A percentile compares a stretch with the other conserved stretches of the same genome.
Evolutionary conservation across 2,329 filamentous ascomycete species (phyloP).

Genomic region (Allantophomopsis cytisporea): DNA sequence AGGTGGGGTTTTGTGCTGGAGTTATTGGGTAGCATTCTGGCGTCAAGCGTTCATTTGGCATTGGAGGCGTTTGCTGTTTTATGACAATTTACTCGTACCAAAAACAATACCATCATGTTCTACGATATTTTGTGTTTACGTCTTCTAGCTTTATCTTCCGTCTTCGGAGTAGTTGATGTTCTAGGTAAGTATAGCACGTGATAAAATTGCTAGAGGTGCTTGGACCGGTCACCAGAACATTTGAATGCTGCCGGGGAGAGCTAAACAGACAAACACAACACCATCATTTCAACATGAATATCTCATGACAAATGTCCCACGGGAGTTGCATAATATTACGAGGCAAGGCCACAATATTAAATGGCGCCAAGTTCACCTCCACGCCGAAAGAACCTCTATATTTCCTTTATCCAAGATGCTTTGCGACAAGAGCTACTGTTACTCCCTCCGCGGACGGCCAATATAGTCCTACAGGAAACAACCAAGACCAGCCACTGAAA

Average conservation of each 20-base stretch:
- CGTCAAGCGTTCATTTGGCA: background rate
- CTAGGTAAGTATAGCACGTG: no score
- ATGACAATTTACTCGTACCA: no score
- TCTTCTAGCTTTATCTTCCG: background rate
- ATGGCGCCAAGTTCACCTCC: constrained; percentile 21
- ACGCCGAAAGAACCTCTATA: constrained; percentile 26
- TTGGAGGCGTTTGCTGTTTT: no score
- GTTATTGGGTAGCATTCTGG: background rate
- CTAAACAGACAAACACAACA: no score
- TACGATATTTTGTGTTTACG: background rate
- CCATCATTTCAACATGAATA: background rate
- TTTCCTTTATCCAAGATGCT: constrained; percentile 29
- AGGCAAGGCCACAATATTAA: constrained; percentile 21
- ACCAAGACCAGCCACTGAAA: no score
- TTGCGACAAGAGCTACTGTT: constrained; percentile 13
- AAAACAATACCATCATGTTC: no score
- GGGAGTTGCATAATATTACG: constrained; percentile 24
- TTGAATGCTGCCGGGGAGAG: no score
- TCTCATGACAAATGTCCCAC: constrained; percentile 24
- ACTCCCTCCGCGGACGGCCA: no score
- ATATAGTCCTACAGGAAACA: no score
- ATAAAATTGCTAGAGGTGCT: no score
- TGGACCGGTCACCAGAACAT: no score
- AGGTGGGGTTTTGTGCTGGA: background rate
- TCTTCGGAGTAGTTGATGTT: no score